Percentiles rank a stretch among this genome's conserved stretches.
These are phyloP conservation scores for Haberlea rhodopensis DNA, from an alignment of 257 asterid species.

Conservation along the genomic window DNA sequence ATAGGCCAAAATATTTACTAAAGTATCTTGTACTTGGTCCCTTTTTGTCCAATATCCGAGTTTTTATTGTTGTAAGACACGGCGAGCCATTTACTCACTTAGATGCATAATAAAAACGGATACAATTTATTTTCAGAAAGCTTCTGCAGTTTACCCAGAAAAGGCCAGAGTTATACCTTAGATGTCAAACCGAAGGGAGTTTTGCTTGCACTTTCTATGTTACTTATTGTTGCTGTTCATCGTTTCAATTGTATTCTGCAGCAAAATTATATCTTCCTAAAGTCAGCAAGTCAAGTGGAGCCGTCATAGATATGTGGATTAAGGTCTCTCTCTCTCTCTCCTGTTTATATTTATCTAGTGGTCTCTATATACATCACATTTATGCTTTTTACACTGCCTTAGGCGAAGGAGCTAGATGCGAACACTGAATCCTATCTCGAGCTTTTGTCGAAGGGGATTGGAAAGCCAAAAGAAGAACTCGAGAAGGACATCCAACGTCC, in stretches of 20 bases:
- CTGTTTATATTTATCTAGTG: conserved; percentile 9
- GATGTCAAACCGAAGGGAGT: background rate
- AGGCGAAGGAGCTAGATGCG: conserved; percentile 87
- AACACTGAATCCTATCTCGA: conserved; percentile 66
- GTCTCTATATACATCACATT: background rate
- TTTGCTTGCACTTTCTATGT: conserved; percentile 2
- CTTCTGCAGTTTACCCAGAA: background rate
- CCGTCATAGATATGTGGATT: conserved; percentile 86
- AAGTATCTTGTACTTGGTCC: too few relatives aligned
- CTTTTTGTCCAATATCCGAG: background rate
- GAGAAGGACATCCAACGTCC: conserved; percentile 71
- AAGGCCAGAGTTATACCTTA: background rate
- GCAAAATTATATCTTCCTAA: conserved; percentile 88
- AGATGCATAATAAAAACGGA: background rate
- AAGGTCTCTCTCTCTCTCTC: conserved; percentile 58
- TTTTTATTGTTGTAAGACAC: background rate
- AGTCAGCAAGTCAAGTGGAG: conserved; percentile 69
- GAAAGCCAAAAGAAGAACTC: conserved; percentile 81
- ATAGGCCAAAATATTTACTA: too few relatives aligned
- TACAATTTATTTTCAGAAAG: background rate
- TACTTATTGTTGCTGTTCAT: background rate
- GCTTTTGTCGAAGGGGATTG: conserved; percentile 71
- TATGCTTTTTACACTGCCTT: conserved; percentile 23
- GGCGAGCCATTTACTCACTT: background rate
- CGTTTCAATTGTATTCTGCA: conserved; percentile 38